phyloP scores from a whole-genome alignment of 2,329 filamentous ascomycete species.

The Calonectria crousiana region DNA sequence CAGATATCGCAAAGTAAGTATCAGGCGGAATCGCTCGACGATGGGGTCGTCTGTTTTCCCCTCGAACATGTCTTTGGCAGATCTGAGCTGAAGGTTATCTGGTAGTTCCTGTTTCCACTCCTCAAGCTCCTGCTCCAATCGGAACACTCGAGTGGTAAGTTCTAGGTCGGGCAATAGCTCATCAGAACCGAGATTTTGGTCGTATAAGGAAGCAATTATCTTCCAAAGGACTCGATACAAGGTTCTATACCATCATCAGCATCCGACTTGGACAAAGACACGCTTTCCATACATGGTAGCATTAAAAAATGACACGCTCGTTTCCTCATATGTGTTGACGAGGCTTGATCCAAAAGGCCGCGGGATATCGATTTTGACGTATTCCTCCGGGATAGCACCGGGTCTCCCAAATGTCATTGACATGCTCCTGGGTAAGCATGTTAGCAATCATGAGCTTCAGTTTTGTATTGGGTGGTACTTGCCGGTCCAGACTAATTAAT shows the following conservation, averaged over 20 bases:
- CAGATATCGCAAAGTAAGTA: constrained; percentile 51
- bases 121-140: constrained; percentile 29
- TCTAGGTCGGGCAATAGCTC: constrained; percentile 17
- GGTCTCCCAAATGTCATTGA: constrained; percentile 35
- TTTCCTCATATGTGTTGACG: background rate
- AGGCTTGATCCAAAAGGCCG: background rate
- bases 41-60: constrained; percentile 19
- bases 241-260: background rate
- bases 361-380: constrained; percentile 26
- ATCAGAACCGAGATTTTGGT: constrained; percentile 28
- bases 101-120: constrained; percentile 25
- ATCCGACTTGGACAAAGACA: fast-evolving
- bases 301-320: constrained; percentile 31
- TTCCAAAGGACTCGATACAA: constrained; percentile 26
- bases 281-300: constrained; percentile 18
- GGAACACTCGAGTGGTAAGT: constrained; percentile 24
- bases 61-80: background rate
- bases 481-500: constrained; percentile 34
- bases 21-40: constrained; percentile 52
- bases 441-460: background rate
- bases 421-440: constrained; percentile 13
- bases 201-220: constrained; percentile 28
- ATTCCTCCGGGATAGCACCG: constrained; percentile 31
- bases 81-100: background rate
- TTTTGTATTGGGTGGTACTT: background rate